A percentile compares a stretch with the other conserved stretches of the same genome.
Evolutionary conservation across 768 basidiomycete species (phyloP).

Genomic region (Xerocomellus intermedius): DNA sequence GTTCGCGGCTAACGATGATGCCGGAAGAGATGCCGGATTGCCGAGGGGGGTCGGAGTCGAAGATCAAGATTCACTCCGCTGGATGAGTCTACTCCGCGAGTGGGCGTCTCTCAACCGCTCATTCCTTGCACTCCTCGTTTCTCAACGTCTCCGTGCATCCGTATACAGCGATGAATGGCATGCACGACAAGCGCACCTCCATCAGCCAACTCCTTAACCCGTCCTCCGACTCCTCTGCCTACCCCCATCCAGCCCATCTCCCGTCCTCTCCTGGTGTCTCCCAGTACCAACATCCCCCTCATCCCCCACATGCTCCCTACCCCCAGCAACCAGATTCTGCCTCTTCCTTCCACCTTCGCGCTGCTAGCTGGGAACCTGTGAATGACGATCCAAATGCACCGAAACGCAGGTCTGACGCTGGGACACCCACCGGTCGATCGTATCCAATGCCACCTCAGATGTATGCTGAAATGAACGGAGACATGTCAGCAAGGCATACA

Average conservation of each 20-base stretch:
- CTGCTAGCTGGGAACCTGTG: conserved; percentile 55
- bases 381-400: conserved; percentile 37
- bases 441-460: conserved; percentile 35
- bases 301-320: conserved; percentile 28
- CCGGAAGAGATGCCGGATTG: conserved; percentile 25
- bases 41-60: conserved; percentile 30
- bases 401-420: conserved; percentile 36
- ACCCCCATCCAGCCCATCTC: conserved; percentile 31
- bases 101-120: conserved; percentile 31
- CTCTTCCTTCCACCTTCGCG: conserved; percentile 53
- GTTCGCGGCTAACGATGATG: conserved; percentile 33
- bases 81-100: conserved; percentile 30
- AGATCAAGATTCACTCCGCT: conserved; percentile 28
- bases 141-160: conserved; percentile 13
- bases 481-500: conserved; percentile 28
- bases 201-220: conserved; percentile 52
- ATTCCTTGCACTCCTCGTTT: conserved; percentile 27
- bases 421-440: conserved; percentile 33
- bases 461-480: conserved; percentile 35
- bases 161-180: conserved; percentile 37
- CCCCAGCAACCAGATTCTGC: conserved; percentile 28
- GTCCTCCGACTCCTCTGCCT: conserved; percentile 40
- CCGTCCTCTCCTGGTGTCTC: conserved; percentile 23
- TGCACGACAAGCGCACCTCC: conserved; percentile 52
- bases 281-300: conserved; percentile 30